phyloP scores from a whole-genome alignment of 768 basidiomycete species.

The Leccinellum albellum region DNA sequence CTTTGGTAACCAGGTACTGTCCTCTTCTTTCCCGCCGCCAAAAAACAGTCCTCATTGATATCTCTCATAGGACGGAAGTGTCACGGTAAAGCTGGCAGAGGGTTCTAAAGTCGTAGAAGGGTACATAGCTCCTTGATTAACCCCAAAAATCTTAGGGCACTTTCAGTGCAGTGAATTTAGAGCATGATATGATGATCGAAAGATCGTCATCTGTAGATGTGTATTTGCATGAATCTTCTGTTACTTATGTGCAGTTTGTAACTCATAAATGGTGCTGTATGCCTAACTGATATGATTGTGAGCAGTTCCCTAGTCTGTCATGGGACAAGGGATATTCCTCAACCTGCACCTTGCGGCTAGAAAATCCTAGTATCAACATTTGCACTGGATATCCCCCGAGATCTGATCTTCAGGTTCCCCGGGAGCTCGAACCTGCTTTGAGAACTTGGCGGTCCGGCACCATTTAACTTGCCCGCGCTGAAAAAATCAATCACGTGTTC shows the following conservation, averaged over 20 bases:
- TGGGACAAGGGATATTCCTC: not conserved
- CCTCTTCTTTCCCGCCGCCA: not conserved
- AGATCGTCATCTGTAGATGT: not conserved
- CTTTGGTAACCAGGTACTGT: slow-evolving; percentile 78
- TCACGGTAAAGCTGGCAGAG: slow-evolving; percentile 51
- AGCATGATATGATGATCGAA: not conserved
- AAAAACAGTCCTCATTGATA: not conserved
- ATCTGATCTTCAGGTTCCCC: not conserved
- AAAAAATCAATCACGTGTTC: not conserved
- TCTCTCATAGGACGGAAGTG: slow-evolving; percentile 57
- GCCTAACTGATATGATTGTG: not conserved
- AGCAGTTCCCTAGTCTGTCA: not conserved
- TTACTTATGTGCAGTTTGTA: not conserved
- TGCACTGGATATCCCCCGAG: not conserved
- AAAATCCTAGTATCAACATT: not conserved
- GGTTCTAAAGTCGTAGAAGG: slow-evolving; percentile 22
- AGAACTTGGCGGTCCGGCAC: no score
- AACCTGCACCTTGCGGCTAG: not conserved
- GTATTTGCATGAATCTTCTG: not conserved
- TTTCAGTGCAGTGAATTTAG: not conserved
- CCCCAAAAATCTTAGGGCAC: not conserved
- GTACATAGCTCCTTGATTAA: slow-evolving; percentile 6
- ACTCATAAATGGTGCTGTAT: not conserved
- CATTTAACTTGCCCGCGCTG: not conserved
- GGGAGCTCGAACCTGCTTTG: no score